A percentile compares a stretch with the other conserved stretches of the same genome.
Evolutionary conservation across 768 basidiomycete genomes (phyloP).

Genomic region (Vishniacozyma victoriae): DNA sequence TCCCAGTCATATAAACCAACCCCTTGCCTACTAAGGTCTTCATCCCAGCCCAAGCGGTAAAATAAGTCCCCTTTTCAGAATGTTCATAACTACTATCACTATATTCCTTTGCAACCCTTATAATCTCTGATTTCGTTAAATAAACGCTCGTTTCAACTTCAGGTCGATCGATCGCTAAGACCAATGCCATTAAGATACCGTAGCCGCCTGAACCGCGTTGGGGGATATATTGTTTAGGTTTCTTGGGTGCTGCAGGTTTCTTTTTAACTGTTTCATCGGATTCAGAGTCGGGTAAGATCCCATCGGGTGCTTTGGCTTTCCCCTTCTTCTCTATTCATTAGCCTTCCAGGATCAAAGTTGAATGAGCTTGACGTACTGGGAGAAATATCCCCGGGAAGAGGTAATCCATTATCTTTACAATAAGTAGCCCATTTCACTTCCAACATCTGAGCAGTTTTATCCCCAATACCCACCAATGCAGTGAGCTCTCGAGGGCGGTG

Average conservation of each 20-base stretch:
- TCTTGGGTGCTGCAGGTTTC: constrained; percentile 6
- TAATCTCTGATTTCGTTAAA: constrained; percentile 35
- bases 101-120: constrained; percentile 26
- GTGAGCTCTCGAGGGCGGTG: constrained; percentile 34
- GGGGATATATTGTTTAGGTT: constrained; percentile 34
- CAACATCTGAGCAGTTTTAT: constrained; percentile 30
- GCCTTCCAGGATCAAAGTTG: background rate
- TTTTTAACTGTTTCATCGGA: constrained; percentile 9
- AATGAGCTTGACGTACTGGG: constrained; percentile 14
- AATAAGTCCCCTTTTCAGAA: constrained; percentile 32
- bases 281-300: constrained; percentile 1
- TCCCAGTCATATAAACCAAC: constrained; percentile 37
- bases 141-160: constrained; percentile 29
- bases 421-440: constrained; percentile 33
- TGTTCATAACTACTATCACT: constrained; percentile 33
- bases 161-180: constrained; percentile 39
- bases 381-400: constrained; percentile 20
- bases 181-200: constrained; percentile 37
- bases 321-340: constrained; percentile 6
- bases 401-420: constrained; percentile 29
- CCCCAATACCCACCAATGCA: constrained; percentile 32
- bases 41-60: constrained; percentile 40
- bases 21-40: constrained; percentile 37
- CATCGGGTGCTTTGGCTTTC: constrained; percentile 7
- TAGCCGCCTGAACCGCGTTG: constrained; percentile 34